phyloP scores from a whole-genome alignment of 2,329 filamentous ascomycete species.

The Fusarium hostae region DNA sequence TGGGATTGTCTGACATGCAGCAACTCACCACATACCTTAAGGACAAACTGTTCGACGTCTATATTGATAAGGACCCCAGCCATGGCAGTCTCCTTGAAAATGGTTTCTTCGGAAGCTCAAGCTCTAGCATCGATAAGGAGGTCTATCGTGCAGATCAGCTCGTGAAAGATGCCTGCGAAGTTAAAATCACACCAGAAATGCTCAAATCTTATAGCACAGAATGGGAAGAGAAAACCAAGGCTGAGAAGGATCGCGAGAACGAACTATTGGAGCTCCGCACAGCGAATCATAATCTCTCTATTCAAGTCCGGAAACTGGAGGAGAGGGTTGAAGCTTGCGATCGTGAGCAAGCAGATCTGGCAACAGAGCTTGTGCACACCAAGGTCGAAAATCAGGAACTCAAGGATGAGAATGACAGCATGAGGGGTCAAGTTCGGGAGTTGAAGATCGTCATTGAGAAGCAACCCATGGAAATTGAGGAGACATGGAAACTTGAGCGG shows the following conservation, averaged over 20 bases:
- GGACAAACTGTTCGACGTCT: slow-evolving; percentile 94
- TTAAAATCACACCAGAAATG: slow-evolving; percentile 85
- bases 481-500: slow-evolving; percentile 83
- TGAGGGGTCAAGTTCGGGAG: slow-evolving; percentile 86
- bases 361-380: slow-evolving; percentile 88
- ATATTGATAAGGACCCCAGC: slow-evolving; percentile 93
- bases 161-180: slow-evolving; percentile 89
- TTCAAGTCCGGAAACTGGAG: slow-evolving; percentile 85
- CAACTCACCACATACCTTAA: slow-evolving; percentile 90
- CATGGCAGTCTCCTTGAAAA: slow-evolving; percentile 94
- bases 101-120: slow-evolving; percentile 95
- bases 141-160: slow-evolving; percentile 94
- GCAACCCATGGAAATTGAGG: slow-evolving; percentile 89
- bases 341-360: slow-evolving; percentile 88
- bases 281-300: slow-evolving; percentile 73
- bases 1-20: slow-evolving; percentile 91
- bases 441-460: slow-evolving; percentile 87
- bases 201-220: slow-evolving; percentile 84
- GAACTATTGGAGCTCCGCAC: slow-evolving; percentile 81
- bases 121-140: slow-evolving; percentile 90
- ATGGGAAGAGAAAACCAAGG: slow-evolving; percentile 91
- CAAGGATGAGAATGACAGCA: slow-evolving; percentile 86
- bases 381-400: slow-evolving; percentile 95
- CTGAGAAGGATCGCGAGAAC: slow-evolving; percentile 82
- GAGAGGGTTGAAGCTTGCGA: slow-evolving; percentile 89